Conservation (phyloP, 495 filamentous ascomycete genomes). For the Choiromyces venosus region DNA sequence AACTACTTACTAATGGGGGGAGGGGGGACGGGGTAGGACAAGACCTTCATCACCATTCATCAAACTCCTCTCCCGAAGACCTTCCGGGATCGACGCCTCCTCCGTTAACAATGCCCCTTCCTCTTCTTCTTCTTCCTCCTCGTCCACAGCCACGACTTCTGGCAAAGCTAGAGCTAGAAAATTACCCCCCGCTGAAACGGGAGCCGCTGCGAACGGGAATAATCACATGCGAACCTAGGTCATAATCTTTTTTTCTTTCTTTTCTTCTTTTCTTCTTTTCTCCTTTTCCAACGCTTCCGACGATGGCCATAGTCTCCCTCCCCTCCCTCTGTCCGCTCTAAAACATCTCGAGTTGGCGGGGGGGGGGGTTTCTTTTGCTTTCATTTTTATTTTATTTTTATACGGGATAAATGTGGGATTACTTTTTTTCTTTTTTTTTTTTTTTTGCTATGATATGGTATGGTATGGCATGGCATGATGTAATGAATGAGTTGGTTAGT, state of each 20-base stretch:
- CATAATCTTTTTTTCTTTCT: too few species aligned
- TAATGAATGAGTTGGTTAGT: too few species aligned
- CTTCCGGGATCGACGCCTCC: conserved; percentile 3
- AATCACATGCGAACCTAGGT: too few species aligned
- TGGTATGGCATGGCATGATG: too few species aligned
- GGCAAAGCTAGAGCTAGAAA: too few species aligned
- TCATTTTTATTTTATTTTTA: background rate
- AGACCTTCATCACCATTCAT: conserved; percentile 33
- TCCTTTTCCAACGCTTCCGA: background rate
- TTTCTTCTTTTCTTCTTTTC: background rate
- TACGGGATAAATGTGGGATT: background rate
- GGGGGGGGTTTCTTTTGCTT: background rate
- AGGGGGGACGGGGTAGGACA: too few species aligned
- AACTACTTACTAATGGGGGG: background rate
- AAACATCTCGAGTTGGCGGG: background rate
- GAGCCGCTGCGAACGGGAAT: too few species aligned
- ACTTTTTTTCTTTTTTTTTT: background rate
- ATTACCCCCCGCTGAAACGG: too few species aligned
- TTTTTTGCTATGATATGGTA: background rate
- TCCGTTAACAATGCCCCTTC: background rate
- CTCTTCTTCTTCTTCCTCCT: background rate
- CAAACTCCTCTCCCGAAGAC: conserved; percentile 21
- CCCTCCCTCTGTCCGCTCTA: too few species aligned
- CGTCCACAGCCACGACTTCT: background rate
- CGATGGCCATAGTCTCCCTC: too few species aligned